phyloP scores from a whole-genome alignment of 2,329 filamentous ascomycete species.

The Aureobasidium sp. region DNA sequence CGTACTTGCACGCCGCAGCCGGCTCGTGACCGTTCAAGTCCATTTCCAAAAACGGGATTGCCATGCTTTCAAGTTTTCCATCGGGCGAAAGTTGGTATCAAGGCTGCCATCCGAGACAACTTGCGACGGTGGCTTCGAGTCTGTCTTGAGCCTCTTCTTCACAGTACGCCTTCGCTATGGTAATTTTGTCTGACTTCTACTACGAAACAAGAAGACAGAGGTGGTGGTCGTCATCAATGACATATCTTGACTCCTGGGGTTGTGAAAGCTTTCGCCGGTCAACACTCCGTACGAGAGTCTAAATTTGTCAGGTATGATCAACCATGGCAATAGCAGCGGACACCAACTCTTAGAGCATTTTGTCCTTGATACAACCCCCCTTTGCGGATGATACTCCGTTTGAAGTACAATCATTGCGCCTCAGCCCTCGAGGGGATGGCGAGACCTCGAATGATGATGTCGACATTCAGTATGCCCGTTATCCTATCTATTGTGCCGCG shows the following conservation, averaged over 20 bases:
- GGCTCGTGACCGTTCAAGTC: neutral
- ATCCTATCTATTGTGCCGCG: neutral
- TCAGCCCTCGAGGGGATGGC: neutral
- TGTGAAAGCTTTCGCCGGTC: neutral
- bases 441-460: neutral
- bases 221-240: neutral
- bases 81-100: neutral
- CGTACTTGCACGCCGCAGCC: neutral
- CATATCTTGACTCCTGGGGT: neutral
- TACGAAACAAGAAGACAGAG: too few species aligned
- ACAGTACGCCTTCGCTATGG: neutral
- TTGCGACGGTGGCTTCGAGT: neutral
- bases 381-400: neutral
- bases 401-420: neutral
- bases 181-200: too few species aligned
- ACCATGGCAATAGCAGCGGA: neutral
- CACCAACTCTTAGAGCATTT: neutral
- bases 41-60: neutral
- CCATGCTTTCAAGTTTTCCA: neutral
- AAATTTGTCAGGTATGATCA: neutral
- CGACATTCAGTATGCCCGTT: neutral
- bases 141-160: neutral
- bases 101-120: conserved; percentile 4
- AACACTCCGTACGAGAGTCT: neutral
- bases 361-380: neutral